Evolutionary conservation across 257 asterid species (phyloP).

Genomic region (Verbascum thapsus): DNA sequence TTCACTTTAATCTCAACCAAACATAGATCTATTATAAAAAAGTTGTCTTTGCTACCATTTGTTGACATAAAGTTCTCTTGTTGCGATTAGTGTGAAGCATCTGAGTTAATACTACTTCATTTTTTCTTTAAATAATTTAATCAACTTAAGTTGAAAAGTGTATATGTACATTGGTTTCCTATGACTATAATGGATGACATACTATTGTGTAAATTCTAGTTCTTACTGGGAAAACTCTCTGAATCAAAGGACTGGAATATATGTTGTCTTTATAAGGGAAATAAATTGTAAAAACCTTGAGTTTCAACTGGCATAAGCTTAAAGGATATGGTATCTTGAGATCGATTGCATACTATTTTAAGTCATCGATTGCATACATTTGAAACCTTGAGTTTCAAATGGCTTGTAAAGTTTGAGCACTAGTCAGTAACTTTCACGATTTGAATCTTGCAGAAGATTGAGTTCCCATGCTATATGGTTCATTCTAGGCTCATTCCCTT

Average conservation of each 20-base stretch:
- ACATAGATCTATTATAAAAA: neutral
- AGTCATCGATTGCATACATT: too few relatives aligned
- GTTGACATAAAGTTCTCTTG: neutral
- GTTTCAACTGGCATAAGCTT: neutral
- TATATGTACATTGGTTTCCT: neutral
- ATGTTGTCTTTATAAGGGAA: slow-evolving; percentile 3
- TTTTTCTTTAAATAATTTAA: neutral
- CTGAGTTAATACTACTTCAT: neutral
- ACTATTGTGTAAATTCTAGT: neutral
- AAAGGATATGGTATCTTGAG: slow-evolving; percentile 6
- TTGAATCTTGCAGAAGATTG: neutral
- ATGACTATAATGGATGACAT: slow-evolving; percentile 1
- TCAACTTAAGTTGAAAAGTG: too few relatives aligned
- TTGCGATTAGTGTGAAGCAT: neutral
- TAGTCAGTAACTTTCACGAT: slow-evolving; percentile 7
- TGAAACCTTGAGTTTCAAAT: too few relatives aligned
- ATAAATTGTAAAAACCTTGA: neutral
- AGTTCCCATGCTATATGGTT: slow-evolving; percentile 2
- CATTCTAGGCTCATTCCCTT: slow-evolving; percentile 6
- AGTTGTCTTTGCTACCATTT: slow-evolving; percentile 4
- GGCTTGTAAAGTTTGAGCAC: slow-evolving; percentile 22
- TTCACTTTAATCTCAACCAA: too few relatives aligned
- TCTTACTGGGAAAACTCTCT: slow-evolving; percentile 3
- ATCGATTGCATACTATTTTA: neutral
- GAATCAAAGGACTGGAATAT: slow-evolving; percentile 3